Conservation (phyloP, 2,329 filamentous ascomycete species). For the Didymella arachidicola region DNA sequence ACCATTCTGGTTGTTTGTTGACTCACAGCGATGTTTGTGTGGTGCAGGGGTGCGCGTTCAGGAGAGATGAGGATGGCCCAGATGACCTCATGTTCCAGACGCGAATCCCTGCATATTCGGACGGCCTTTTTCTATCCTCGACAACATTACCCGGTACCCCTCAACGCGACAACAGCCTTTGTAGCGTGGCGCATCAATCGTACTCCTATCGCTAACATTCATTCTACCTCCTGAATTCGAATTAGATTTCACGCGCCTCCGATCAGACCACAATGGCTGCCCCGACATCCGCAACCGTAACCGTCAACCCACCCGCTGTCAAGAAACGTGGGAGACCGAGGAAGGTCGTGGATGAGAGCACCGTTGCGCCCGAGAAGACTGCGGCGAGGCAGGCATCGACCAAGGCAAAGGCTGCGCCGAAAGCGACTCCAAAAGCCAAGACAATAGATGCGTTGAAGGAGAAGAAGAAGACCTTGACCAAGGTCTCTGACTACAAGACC, state of each 20-base stretch:
- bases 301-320: constrained; percentile 23
- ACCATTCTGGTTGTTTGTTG: neutral
- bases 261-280: constrained; percentile 10
- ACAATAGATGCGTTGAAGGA: constrained; percentile 21
- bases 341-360: constrained; percentile 39
- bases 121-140: constrained; percentile 26
- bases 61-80: constrained; percentile 10
- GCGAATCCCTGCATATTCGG: constrained; percentile 17
- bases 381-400: constrained; percentile 35
- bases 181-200: constrained; percentile 22
- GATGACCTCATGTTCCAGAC: constrained; percentile 17
- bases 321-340: constrained; percentile 47
- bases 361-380: constrained; percentile 27
- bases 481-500: constrained; percentile 19
- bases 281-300: constrained; percentile 22
- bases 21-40: neutral
- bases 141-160: constrained; percentile 21
- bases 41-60: constrained; percentile 11
- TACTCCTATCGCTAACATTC: neutral
- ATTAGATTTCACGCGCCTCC: too few relatives aligned
- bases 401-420: constrained; percentile 27
- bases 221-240: neutral
- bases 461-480: constrained; percentile 26
- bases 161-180: constrained; percentile 27
- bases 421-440: constrained; percentile 26